phyloP scores from a whole-genome alignment of 768 basidiomycete species.

The Mycena maculata region DNA sequence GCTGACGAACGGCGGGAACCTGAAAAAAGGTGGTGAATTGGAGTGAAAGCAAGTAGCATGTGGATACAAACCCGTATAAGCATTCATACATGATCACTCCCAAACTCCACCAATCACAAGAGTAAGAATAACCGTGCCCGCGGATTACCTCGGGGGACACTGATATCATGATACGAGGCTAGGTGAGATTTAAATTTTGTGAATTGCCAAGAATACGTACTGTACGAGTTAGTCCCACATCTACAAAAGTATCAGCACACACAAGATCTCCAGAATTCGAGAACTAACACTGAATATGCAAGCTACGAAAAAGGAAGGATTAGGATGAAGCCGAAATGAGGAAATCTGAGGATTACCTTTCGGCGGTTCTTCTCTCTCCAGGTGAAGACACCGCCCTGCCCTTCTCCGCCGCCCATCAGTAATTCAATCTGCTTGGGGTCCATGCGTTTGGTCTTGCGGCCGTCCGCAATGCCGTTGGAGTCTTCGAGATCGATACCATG shows the following conservation, averaged over 20 bases:
- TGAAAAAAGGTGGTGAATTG: slow-evolving; percentile 44
- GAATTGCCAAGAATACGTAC: slow-evolving; percentile 58
- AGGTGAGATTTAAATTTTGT: slow-evolving; percentile 35
- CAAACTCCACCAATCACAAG: slow-evolving; percentile 98
- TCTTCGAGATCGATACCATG: slow-evolving; percentile 97
- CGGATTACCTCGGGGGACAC: slow-evolving; percentile 94
- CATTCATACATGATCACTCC: slow-evolving; percentile 98
- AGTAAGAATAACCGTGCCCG: slow-evolving; percentile 92
- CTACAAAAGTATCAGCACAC: slow-evolving; percentile 53
- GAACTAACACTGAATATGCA: slow-evolving; percentile 87
- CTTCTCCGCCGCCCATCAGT: slow-evolving; percentile 86
- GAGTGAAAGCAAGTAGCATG: slow-evolving; percentile 26
- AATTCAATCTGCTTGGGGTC: slow-evolving; percentile 84
- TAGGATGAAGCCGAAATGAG: slow-evolving; percentile 39
- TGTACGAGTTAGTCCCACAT: slow-evolving; percentile 89
- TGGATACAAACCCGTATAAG: slow-evolving; percentile 80
- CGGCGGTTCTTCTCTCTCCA: slow-evolving; percentile 95
- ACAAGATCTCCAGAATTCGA: slow-evolving; percentile 29
- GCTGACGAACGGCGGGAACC: slow-evolving; percentile 96
- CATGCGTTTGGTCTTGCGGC: slow-evolving; percentile 81
- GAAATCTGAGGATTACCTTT: slow-evolving; percentile 68
- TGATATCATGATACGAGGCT: slow-evolving; percentile 52
- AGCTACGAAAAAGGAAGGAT: slow-evolving; percentile 58
- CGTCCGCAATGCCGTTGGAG: slow-evolving; percentile 70
- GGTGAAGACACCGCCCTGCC: slow-evolving; percentile 87